Evolutionary conservation across 2,329 filamentous ascomycete genomes (phyloP), one percentile per base, ranked within the genome.

Genomic region (Xylariaceae sp.): DNA sequence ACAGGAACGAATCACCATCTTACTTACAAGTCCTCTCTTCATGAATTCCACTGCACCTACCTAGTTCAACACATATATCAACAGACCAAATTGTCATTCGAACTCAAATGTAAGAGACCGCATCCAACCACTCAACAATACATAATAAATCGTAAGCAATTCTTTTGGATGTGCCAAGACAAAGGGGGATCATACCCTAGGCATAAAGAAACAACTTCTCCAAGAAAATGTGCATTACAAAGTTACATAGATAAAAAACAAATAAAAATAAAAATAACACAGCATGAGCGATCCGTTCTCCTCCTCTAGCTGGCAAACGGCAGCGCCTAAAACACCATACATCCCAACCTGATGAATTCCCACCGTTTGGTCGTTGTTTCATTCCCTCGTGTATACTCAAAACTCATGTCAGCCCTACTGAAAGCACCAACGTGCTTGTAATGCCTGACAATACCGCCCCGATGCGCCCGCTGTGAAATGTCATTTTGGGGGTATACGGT

Each of bases 381-480:
- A 43, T 8, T 43, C 29, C 41, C 6, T 44, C 26, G 35, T 37
- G 8, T n/a, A 37, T 37, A 37, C 8, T 11, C 35, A 3, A 19
- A 19, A 11, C 8, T 11, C 35, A 37, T 37, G 35, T 11, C 3
- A 4, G 12, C 35, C 35, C 35, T 37, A 11, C 8, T 9, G 12
- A 3, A 11, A 3, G 35, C 8, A 37, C 3, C 8, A 37, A 37
- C 5, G 8, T 37, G 29, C 6, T 26, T 40, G 6, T 26, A 39
- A 39, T 19, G 12, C 39, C n/a, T 12, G 5, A 42, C 37, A 59
- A 59, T 45, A 45, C 57, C 54, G 6, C 46, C 53, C 42, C 27
- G 43, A 45, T n/a, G 27, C 52, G 43, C 46, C 49, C 26, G 37
- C 35, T 51, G 37, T 40, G 6, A 51, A 41, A 2, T 37, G 19